These are phyloP conservation scores for Withania somnifera DNA, from an alignment of 305 asterid genomes.

Conservation along the genomic window DNA sequence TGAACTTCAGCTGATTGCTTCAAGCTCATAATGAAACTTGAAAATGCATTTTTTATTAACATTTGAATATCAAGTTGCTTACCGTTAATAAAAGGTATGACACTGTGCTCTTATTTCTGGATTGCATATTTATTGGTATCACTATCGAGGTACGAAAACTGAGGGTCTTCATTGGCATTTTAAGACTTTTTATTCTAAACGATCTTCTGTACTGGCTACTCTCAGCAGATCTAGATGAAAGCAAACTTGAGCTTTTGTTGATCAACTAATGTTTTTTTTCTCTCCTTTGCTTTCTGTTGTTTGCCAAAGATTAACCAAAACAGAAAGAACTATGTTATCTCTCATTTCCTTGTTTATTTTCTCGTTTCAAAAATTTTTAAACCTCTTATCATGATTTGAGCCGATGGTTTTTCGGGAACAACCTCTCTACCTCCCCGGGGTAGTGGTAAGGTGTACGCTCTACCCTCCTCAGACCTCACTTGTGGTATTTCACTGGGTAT, in stretches of 20 bases:
- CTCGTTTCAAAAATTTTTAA: background rate
- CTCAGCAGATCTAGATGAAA: background rate
- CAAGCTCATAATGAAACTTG: background rate
- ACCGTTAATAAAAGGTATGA: background rate
- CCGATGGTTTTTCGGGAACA: no score
- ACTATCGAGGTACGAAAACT: background rate
- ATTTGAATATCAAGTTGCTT: background rate
- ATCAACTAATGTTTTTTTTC: background rate
- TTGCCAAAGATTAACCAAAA: background rate
- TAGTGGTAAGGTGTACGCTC: no score
- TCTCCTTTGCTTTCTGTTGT: background rate
- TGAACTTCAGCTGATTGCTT: background rate
- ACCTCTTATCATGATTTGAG: background rate
- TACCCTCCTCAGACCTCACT: no score
- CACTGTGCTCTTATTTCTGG: background rate
- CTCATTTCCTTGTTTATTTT: background rate
- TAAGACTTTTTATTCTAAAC: background rate
- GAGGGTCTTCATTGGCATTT: background rate
- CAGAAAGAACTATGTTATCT: background rate
- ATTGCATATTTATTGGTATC: background rate
- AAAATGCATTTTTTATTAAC: background rate
- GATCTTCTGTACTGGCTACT: background rate
- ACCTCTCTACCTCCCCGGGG: no score
- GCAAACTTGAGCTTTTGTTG: background rate
- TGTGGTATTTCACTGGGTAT: no score